Evolutionary conservation across 768 basidiomycete genomes (phyloP), one percentile per base, ranked within the genome.

Genomic region (Boletellus emodensis): DNA sequence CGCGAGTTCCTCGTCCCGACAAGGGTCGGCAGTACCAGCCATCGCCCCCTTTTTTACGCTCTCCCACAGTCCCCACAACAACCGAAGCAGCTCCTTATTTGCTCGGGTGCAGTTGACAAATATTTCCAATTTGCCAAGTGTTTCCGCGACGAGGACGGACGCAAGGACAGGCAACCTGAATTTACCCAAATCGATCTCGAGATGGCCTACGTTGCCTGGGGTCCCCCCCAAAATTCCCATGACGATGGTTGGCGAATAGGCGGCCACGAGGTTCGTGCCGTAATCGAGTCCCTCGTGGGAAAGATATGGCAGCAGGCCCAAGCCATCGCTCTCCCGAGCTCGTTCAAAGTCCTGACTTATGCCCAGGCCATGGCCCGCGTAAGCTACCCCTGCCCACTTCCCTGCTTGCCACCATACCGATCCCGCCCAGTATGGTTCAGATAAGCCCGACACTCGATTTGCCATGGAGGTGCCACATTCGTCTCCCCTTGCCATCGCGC

Each of bases 131-230:
- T 97, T 46, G 94, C 94, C 13, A 83, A 83, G 57, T 97, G 94
- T 71, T 97, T 97, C 76, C 82, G 94, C 40, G 94, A 97, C 67
- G 94, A 97, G 69, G 92, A 91, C 62, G 93, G 94, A 4, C 79
- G 94, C 49, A 94, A 89, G 68, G 94, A 97, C 66, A 80, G 94
- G 39, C 94, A 97, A 63, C 94, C 94, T 0, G 94, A 97, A 68
- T 97, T 97, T 70, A 97, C 94, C 18, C 94, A 97, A 71, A 76
- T 97, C 53, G 94, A 97, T 81, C 70, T 97, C 54, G 94, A 97
- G 71, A 94, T 96, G 89, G 92, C 88, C 2, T 97, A 88, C 70
- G 85, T 94, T 15, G 86, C 87, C 8, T 96, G 94, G 84, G 86
- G 85, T 43, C 57, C 61, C 3, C 48, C 51, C 14, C 9, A 17